Conservation (phyloP, 2,329 filamentous ascomycete genomes). For the Ceratocystis alfenasii region DNA sequence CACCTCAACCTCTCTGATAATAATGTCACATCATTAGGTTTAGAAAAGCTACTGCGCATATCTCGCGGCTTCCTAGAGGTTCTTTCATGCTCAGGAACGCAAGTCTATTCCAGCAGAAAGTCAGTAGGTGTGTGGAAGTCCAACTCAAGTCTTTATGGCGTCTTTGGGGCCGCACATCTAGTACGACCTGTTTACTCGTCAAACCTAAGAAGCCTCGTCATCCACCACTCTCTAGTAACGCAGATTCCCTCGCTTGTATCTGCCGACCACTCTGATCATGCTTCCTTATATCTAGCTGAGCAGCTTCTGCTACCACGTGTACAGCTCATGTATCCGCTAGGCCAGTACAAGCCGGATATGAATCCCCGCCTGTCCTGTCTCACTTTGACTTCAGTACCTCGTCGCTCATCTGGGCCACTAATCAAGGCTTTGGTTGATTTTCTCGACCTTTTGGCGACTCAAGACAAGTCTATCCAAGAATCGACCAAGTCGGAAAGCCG, state of each 20-base stretch:
- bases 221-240: slow-evolving; percentile 51
- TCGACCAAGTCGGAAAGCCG: slow-evolving; percentile 25
- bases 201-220: slow-evolving; percentile 40
- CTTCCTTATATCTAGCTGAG: slow-evolving; percentile 36
- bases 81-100: slow-evolving; percentile 28
- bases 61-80: slow-evolving; percentile 39
- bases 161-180: slow-evolving; percentile 36
- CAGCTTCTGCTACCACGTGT: slow-evolving; percentile 34
- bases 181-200: slow-evolving; percentile 43
- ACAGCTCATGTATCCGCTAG: slow-evolving; percentile 36
- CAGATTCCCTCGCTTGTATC: slow-evolving; percentile 37
- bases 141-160: slow-evolving; percentile 32
- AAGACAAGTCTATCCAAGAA: slow-evolving; percentile 38
- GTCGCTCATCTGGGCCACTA: slow-evolving; percentile 40
- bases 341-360: slow-evolving; percentile 41
- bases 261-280: slow-evolving; percentile 30
- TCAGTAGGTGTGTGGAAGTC: slow-evolving; percentile 29
- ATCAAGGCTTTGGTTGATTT: slow-evolving; percentile 39
- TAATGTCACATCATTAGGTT: slow-evolving; percentile 34
- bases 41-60: slow-evolving; percentile 35
- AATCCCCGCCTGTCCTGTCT: slow-evolving; percentile 44
- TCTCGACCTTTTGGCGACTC: slow-evolving; percentile 35
- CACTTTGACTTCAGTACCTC: slow-evolving; percentile 43
- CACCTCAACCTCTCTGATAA: slow-evolving; percentile 45
- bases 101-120: slow-evolving; percentile 9